Percentiles rank a stretch among this genome's conserved stretches.
Conservation (phyloP, 106 monocot genomes). For the Gastrodia elata region DNA sequence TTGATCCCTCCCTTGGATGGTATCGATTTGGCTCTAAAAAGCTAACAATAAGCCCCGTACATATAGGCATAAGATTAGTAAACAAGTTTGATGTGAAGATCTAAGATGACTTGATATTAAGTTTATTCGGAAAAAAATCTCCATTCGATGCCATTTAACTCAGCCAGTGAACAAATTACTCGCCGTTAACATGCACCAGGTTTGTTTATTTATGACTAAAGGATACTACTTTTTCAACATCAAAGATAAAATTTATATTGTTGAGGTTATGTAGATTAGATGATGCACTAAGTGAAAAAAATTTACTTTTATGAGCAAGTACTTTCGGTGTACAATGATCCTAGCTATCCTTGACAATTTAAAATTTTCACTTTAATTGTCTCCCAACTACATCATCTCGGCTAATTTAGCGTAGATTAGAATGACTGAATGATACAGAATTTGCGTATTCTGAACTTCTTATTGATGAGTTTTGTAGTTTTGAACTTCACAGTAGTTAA, state of each 20-base stretch:
- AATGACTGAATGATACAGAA: background rate
- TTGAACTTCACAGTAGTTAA: background rate
- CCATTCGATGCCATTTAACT: background rate
- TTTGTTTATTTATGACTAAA: background rate
- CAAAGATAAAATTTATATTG: background rate
- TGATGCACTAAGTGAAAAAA: background rate
- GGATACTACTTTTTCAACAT: background rate
- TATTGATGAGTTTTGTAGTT: background rate
- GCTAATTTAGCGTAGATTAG: no score
- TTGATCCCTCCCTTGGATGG: no score
- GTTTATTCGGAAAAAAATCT: background rate
- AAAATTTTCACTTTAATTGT: no score
- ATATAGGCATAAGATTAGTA: no score
- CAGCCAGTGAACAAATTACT: background rate
- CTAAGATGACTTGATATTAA: background rate
- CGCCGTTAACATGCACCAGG: background rate
- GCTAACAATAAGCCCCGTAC: no score
- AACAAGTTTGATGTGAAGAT: no score
- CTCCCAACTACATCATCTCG: no score
- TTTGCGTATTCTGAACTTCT: background rate
- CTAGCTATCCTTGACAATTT: background rate
- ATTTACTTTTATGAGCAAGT: background rate
- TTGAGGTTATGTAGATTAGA: background rate
- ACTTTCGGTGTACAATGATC: background rate
- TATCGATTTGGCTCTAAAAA: no score